Conservation (phyloP, 2,329 filamentous ascomycete genomes). For the Akanthomyces lecanii region DNA sequence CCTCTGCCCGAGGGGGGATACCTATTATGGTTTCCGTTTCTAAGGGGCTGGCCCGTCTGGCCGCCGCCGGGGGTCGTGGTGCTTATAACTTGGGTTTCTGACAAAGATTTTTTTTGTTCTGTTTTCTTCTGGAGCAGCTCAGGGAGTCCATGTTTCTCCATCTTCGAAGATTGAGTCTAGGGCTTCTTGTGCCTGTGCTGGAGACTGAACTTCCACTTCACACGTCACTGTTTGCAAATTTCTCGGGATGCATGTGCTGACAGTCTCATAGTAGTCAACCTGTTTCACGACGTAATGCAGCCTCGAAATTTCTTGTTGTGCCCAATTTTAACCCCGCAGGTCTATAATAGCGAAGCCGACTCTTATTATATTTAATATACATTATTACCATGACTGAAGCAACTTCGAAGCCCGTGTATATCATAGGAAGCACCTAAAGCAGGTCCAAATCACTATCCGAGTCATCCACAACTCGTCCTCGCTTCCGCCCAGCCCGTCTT, state of each 20-base stretch:
- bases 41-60: conserved; percentile 27
- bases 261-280: background rate
- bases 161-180: background rate
- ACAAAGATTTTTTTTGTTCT: conserved; percentile 27
- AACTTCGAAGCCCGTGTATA: background rate
- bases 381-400: background rate
- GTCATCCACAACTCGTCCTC: conserved; percentile 20
- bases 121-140: background rate
- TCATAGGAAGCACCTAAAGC: background rate
- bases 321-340: background rate
- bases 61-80: conserved; percentile 36
- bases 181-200: background rate
- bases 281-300: background rate
- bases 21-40: conserved; percentile 9
- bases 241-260: conserved; percentile 9
- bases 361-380: conserved; percentile 12
- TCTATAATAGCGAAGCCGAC: no score
- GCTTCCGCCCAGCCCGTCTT: background rate
- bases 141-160: background rate
- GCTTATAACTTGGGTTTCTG: conserved; percentile 46
- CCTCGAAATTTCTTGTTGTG: background rate
- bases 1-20: background rate
- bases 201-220: background rate
- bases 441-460: conserved; percentile 20
- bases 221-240: conserved; percentile 2